Conservation (phyloP, 1,284 basidiomycete genomes). For the Gomphus bonarii region DNA sequence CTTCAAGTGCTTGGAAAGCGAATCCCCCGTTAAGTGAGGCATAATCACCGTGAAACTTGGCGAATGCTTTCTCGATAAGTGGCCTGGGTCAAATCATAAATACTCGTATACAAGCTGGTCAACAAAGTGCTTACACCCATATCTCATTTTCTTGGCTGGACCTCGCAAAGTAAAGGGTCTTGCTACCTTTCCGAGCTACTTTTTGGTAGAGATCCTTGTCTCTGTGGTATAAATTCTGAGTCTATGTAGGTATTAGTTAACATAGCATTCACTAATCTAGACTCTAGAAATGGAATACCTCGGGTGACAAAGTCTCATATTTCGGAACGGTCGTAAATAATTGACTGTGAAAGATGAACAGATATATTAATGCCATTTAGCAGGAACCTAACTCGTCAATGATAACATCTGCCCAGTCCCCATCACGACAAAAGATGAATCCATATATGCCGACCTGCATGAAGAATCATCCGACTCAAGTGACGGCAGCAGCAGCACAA, state of each 20-base stretch:
- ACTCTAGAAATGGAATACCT: background rate
- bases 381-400: slow-evolving; percentile 36
- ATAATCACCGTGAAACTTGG: slow-evolving; percentile 42
- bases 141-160: slow-evolving; percentile 37
- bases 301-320: slow-evolving; percentile 31
- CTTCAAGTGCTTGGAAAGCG: slow-evolving; percentile 35
- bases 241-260: slow-evolving; percentile 13
- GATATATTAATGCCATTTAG: background rate
- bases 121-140: slow-evolving; percentile 28
- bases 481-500: background rate
- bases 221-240: slow-evolving; percentile 33
- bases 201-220: slow-evolving; percentile 36
- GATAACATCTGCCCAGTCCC: slow-evolving; percentile 27
- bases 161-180: slow-evolving; percentile 39
- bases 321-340: slow-evolving; percentile 36
- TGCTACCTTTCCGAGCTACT: slow-evolving; percentile 34
- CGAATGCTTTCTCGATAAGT: slow-evolving; percentile 45
- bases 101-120: background rate
- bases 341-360: slow-evolving; percentile 21
- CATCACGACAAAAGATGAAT: slow-evolving; percentile 42
- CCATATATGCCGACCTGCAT: slow-evolving; percentile 42
- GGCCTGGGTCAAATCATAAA: slow-evolving; percentile 19
- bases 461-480: background rate
- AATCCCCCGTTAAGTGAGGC: slow-evolving; percentile 29
- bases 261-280: background rate